These are phyloP conservation scores for Aspergillus panamensis DNA, from an alignment of 495 filamentous ascomycete species.

Conservation along the genomic window DNA sequence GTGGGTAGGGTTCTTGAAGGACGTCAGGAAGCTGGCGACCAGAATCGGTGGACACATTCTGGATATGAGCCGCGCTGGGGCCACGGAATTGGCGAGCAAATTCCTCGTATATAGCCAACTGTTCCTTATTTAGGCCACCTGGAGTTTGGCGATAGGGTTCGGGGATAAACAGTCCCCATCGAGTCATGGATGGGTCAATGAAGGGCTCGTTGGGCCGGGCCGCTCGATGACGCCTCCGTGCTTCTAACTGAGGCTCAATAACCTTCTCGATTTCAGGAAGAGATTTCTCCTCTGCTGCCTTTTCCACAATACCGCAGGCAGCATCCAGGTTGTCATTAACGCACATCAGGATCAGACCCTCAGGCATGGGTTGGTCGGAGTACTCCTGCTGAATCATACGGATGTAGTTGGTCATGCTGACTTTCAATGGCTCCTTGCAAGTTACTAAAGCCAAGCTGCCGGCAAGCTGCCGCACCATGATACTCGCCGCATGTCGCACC, in stretches of 20 bases:
- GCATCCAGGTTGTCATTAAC: conserved; percentile 96
- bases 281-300: conserved; percentile 88
- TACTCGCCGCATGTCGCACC: conserved; percentile 78
- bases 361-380: conserved; percentile 73
- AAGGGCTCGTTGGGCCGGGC: conserved; percentile 76
- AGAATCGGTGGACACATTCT: conserved; percentile 56
- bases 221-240: conserved; percentile 66
- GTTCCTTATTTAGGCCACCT: conserved; percentile 81
- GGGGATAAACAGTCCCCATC: conserved; percentile 85
- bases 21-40: conserved; percentile 66
- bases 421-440: conserved; percentile 91
- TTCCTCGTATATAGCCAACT: conserved; percentile 93
- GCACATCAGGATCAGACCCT: conserved; percentile 91
- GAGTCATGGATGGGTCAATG: conserved; percentile 71
- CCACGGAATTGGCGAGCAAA: conserved; percentile 80
- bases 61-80: conserved; percentile 49
- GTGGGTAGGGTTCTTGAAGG: conserved; percentile 77
- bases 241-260: conserved; percentile 70
- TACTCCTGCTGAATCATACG: conserved; percentile 67
- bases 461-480: conserved; percentile 87
- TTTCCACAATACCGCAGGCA: conserved; percentile 88
- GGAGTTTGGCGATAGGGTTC: conserved; percentile 80
- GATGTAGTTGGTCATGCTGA: conserved; percentile 95
- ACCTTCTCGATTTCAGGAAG: conserved; percentile 91
- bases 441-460: conserved; percentile 94